Evolutionary conservation across 1,284 basidiomycete genomes (phyloP), one percentile per base, ranked within the genome.

Genomic region (Mycena sp.): DNA sequence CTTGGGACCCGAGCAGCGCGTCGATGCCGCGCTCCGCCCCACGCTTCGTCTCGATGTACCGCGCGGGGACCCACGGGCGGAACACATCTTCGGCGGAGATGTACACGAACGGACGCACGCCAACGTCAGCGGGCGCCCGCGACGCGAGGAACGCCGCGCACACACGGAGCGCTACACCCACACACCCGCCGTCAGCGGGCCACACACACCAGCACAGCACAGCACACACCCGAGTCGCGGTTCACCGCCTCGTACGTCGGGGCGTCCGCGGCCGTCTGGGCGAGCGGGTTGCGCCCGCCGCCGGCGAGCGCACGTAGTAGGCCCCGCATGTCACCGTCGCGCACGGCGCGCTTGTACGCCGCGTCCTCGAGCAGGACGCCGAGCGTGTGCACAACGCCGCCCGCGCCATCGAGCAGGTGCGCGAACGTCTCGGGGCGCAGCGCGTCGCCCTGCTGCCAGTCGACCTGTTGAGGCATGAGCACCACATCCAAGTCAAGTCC

Each of bases 11-110:
- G 57, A 99, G 92, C 32, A 80, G 81, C 25, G 79, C 75, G 73
- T 98, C 96, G 17, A 97, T 95, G 73, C 96, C 88, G 21, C 95
- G 88, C 80, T 99, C 99, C 5, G 83, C 82, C 12, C 79, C 83
- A 7, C 83, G 83, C 64, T 77, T 83, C 21, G 83, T 81, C 69
- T 82, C 82, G 69, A 83, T 83, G 81, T 84, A 83, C 64, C 75
- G 83, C 9, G 78, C 81, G n/a, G 82, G 81, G 4, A 85, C 92
- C 48, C 97, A 73, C 2, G 97, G 97, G 26, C 94, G 86, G 78
- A 91, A 95, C 44, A 96, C 87, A 73, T 98, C 96, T 70, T 96
- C 96, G 5, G 97, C 96, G 32, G 97, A 99, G 65, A 99, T 84
- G 78, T 93, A 99, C 44, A 98, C 85, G 77, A 99, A 99, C 6